phyloP scores from a whole-genome alignment of 495 filamentous ascomycete species.

The Parachaetomium inaequale region DNA sequence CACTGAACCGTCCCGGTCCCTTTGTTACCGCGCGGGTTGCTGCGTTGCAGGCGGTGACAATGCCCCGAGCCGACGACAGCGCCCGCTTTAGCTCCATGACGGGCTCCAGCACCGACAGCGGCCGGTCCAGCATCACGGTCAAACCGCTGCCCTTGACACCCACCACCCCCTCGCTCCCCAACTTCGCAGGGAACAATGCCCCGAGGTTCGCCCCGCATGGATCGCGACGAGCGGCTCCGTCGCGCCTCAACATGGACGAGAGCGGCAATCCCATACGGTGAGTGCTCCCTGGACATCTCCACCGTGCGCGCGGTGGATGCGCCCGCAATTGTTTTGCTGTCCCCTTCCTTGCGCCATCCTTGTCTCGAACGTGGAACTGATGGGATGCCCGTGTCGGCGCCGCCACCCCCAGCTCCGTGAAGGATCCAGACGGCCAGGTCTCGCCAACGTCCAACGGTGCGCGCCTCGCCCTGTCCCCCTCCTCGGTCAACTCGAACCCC shows the following conservation, averaged over 20 bases:
- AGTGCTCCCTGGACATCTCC: constrained; percentile 19
- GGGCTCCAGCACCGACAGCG: constrained; percentile 59
- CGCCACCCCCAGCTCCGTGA: constrained; percentile 27
- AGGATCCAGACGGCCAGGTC: constrained; percentile 49
- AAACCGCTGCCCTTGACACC: constrained; percentile 47
- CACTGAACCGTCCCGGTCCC: constrained; percentile 17
- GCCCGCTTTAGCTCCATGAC: constrained; percentile 59
- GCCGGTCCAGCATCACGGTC: constrained; percentile 56
- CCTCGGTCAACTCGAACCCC: constrained; percentile 45
- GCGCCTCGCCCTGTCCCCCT: constrained; percentile 46
- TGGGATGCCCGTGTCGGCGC: constrained; percentile 25
- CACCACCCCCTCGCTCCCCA: constrained; percentile 47
- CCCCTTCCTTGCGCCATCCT: background rate
- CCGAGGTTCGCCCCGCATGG: constrained; percentile 34
- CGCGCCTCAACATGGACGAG: constrained; percentile 55
- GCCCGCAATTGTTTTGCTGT: constrained; percentile 9
- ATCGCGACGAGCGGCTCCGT: constrained; percentile 48
- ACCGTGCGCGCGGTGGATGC: background rate
- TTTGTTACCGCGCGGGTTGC: constrained; percentile 27
- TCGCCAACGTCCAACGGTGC: constrained; percentile 48
- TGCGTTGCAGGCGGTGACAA: constrained; percentile 39
- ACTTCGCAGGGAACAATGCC: constrained; percentile 40
- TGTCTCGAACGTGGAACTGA: constrained; percentile 20
- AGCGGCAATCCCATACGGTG: constrained; percentile 43
- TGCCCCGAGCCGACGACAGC: constrained; percentile 56